A percentile compares a stretch with the other conserved stretches of the same genome.
Evolutionary conservation across 768 basidiomycete genomes (phyloP).

Genomic region (Leccinum longicurvipes): DNA sequence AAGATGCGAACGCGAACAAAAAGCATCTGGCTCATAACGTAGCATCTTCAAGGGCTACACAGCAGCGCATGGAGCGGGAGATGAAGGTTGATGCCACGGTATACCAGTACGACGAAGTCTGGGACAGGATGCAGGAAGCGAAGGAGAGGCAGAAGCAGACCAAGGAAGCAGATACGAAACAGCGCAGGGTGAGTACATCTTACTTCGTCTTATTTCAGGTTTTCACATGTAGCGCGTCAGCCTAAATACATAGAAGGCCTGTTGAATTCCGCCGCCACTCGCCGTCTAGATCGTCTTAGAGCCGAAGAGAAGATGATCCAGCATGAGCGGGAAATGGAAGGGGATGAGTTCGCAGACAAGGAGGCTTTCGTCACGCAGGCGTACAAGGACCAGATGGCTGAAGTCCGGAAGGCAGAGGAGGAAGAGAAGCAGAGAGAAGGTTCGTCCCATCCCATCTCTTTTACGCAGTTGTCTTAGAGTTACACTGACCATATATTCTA

Average conservation of each 20-base stretch:
- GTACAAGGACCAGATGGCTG: slow-evolving; percentile 95
- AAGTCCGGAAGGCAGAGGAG: slow-evolving; percentile 86
- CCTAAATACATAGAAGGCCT: slow-evolving; percentile 91
- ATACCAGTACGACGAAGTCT: slow-evolving; percentile 95
- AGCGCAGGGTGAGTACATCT: slow-evolving; percentile 62
- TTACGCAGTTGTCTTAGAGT: not conserved
- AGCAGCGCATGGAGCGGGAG: slow-evolving; percentile 76
- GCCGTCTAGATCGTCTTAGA: slow-evolving; percentile 82
- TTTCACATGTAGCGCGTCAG: slow-evolving; percentile 37
- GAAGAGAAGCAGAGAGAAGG: slow-evolving; percentile 90
- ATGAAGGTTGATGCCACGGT: slow-evolving; percentile 76
- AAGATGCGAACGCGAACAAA: slow-evolving; percentile 47
- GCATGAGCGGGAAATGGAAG: slow-evolving; percentile 87
- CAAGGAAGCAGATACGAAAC: slow-evolving; percentile 72
- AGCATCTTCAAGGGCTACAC: slow-evolving; percentile 58
- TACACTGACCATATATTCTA: slow-evolving; percentile 9
- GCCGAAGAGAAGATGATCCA: slow-evolving; percentile 99
- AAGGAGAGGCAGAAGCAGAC: slow-evolving; percentile 69
- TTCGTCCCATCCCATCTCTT: slow-evolving; percentile 32
- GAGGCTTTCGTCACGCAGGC: slow-evolving; percentile 97
- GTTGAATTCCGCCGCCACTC: slow-evolving; percentile 76
- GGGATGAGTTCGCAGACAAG: slow-evolving; percentile 91
- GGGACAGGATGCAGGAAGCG: slow-evolving; percentile 91
- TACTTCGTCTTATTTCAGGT: not conserved
- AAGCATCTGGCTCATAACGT: slow-evolving; percentile 56